These are phyloP conservation scores for Boletus rubescentipes DNA, from an alignment of 768 basidiomycete genomes.

Conservation along the genomic window DNA sequence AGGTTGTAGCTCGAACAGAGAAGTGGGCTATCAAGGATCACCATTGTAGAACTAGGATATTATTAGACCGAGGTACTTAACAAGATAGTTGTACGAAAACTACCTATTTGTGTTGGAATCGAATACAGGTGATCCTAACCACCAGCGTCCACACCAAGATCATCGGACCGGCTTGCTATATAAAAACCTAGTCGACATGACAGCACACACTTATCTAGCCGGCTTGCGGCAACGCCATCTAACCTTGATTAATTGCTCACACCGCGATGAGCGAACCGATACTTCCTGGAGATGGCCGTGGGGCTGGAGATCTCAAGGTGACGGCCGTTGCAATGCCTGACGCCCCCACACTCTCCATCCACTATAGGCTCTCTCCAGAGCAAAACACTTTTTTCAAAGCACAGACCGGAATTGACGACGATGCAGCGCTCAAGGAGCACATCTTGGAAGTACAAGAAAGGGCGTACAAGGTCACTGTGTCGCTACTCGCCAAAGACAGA, in stretches of 20 bases:
- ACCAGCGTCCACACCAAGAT: neutral
- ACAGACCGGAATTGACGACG: constrained; percentile 29
- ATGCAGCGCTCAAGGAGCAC: constrained; percentile 28
- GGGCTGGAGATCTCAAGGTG: neutral
- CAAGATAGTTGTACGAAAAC: too few relatives aligned
- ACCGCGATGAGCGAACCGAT: neutral
- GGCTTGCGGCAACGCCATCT: too few relatives aligned
- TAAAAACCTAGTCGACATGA: neutral
- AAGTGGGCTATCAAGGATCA: neutral
- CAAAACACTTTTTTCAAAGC: constrained; percentile 25
- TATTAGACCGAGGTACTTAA: too few relatives aligned
- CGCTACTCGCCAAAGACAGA: neutral
- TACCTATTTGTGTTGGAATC: too few relatives aligned
- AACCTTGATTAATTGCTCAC: neutral
- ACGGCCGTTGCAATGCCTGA: neutral
- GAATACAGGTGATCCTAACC: neutral
- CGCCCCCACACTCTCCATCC: neutral
- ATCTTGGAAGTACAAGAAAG: constrained; percentile 29
- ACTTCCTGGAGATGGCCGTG: neutral
- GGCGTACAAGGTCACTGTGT: constrained; percentile 13
- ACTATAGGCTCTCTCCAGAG: constrained; percentile 1
- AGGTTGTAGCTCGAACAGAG: constrained; percentile 9
- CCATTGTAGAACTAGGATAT: too few relatives aligned
- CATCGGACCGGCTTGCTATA: neutral
- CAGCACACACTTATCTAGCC: too few relatives aligned